Evolutionary conservation across 352 stramenopile genomes (phyloP).

Genomic region (Pythium volutum): DNA sequence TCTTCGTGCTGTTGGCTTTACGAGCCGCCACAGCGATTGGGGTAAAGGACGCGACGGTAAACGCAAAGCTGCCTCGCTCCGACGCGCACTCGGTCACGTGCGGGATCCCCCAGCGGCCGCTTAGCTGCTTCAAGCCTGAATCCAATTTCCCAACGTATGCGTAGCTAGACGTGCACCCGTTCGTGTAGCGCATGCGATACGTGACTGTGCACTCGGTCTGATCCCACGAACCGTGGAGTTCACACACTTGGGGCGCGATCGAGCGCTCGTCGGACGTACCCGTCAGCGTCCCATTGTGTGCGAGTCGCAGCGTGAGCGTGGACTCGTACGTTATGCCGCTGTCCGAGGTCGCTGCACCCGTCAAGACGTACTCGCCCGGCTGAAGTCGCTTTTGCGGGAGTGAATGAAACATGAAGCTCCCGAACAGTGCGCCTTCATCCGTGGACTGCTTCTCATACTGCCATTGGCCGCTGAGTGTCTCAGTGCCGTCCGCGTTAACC

Average conservation of each 20-base stretch:
- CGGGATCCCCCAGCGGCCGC: not conserved
- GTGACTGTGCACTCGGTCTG: not conserved
- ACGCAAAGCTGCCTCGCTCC: not conserved
- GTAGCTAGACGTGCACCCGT: not conserved
- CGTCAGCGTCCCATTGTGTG: not conserved
- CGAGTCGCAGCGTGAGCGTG: not conserved
- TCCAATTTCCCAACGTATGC: not conserved
- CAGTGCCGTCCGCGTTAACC: not conserved
- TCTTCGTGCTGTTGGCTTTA: too few relatives aligned
- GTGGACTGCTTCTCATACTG: conserved; percentile 6
- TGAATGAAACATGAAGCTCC: conserved; percentile 6
- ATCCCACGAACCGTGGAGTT: not conserved
- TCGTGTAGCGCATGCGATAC: not conserved
- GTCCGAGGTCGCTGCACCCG: not conserved
- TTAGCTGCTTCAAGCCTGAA: not conserved
- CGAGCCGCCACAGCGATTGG: not conserved
- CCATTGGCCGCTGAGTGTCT: conserved; percentile 11
- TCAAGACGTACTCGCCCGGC: not conserved
- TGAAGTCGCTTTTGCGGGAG: too few relatives aligned
- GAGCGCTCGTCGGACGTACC: not conserved
- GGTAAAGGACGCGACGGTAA: not conserved
- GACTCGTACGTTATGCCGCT: not conserved
- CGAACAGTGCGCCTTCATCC: not conserved
- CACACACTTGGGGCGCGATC: not conserved
- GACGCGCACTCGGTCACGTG: not conserved